Evolutionary conservation across 176 grass and related monocot species (phyloP).

Genomic region (Bolboschoenus planiculmis): DNA sequence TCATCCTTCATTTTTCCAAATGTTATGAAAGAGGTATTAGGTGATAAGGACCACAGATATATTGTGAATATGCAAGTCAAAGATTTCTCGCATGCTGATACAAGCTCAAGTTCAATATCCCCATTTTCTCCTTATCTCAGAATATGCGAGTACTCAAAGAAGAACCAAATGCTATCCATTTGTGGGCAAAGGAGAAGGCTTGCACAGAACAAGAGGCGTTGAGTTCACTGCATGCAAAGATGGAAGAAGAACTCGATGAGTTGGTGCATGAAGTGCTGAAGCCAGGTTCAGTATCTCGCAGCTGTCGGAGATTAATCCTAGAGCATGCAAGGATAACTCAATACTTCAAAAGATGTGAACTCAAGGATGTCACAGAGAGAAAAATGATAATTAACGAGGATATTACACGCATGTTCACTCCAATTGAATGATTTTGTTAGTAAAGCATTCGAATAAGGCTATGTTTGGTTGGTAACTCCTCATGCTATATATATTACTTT

Average conservation of each 20-base stretch:
- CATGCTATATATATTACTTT: not conserved
- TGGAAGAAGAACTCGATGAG: not conserved
- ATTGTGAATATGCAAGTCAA: too few species aligned
- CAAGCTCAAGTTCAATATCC: not conserved
- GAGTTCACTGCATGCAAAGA: not conserved
- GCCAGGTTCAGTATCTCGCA: not conserved
- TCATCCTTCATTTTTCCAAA: too few species aligned
- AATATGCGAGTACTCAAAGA: not conserved
- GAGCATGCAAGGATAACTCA: not conserved
- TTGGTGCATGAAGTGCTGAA: not conserved
- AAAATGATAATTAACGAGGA: not conserved
- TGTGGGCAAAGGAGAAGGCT: not conserved
- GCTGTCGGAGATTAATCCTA: not conserved
- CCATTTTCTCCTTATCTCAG: not conserved
- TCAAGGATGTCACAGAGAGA: not conserved
- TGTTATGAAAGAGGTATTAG: too few species aligned
- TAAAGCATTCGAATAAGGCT: not conserved
- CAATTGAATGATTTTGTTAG: not conserved
- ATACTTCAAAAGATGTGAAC: not conserved
- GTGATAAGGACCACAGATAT: too few species aligned
- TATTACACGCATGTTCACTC: not conserved
- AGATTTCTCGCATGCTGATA: not conserved
- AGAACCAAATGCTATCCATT: not conserved
- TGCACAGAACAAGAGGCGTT: not conserved
- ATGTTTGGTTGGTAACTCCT: not conserved